Evolutionary conservation across 352 stramenopile species (phyloP).

Genomic region (Globisporangium paddicum): DNA sequence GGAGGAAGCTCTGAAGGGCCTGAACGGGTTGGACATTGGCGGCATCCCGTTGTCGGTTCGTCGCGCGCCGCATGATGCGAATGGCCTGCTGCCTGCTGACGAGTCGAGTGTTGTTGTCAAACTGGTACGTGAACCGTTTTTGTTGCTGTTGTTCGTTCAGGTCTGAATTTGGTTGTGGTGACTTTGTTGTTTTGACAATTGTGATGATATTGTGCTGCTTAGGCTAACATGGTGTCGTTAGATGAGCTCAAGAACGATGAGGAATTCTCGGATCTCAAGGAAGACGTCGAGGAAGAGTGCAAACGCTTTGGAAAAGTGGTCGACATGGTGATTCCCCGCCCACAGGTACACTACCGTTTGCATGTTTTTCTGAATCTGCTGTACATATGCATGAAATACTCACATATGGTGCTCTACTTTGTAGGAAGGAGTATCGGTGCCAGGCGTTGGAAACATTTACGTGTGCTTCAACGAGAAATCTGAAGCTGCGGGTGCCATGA

Average conservation of each 20-base stretch:
- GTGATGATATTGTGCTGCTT: slow-evolving; percentile 7
- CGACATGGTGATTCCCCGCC: slow-evolving; percentile 71
- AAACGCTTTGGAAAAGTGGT: slow-evolving; percentile 79
- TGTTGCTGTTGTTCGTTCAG: too few relatives aligned
- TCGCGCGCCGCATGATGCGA: slow-evolving; percentile 32
- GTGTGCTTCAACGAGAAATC: slow-evolving; percentile 62
- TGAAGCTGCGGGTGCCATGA: slow-evolving; percentile 58
- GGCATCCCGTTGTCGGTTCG: slow-evolving; percentile 60
- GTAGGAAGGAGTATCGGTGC: slow-evolving; percentile 52
- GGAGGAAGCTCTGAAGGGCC: slow-evolving; percentile 54
- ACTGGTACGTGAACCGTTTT: slow-evolving; percentile 61
- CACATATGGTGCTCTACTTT: not conserved
- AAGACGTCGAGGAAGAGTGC: slow-evolving; percentile 89
- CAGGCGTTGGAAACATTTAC: slow-evolving; percentile 77
- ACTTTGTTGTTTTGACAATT: too few relatives aligned
- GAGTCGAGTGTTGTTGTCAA: slow-evolving; percentile 57
- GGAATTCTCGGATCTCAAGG: slow-evolving; percentile 83
- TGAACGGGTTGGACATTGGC: slow-evolving; percentile 78
- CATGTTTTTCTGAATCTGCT: not conserved
- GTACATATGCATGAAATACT: not conserved
- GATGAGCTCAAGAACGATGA: slow-evolving; percentile 84
- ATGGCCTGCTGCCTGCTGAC: slow-evolving; percentile 18
- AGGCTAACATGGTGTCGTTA: slow-evolving; percentile 84
- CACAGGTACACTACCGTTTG: slow-evolving; percentile 40
- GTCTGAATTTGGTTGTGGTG: too few relatives aligned